Conservation (phyloP, 2,329 filamentous ascomycete species). For the Pseudocercospora musae region DNA sequence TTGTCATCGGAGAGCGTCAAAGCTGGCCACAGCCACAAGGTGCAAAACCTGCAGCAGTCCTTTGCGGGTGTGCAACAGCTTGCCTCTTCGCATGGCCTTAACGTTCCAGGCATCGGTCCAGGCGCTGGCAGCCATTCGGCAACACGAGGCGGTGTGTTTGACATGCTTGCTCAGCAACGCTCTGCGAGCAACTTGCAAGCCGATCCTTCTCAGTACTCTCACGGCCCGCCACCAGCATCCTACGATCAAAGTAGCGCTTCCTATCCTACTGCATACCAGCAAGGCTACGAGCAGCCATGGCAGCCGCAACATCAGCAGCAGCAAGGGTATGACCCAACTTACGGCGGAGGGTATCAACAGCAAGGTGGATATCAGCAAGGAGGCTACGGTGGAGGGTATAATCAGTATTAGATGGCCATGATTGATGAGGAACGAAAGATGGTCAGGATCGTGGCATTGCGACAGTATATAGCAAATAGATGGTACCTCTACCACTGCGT, state of each 20-base stretch:
- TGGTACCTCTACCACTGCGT: no score
- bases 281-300: conserved; percentile 36
- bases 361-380: conserved; percentile 24
- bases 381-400: conserved; percentile 9
- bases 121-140: conserved; percentile 26
- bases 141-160: conserved; percentile 31
- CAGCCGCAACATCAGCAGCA: conserved; percentile 27
- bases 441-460: no score
- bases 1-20: conserved; percentile 81
- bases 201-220: conserved; percentile 23
- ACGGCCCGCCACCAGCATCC: conserved; percentile 25
- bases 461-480: not conserved
- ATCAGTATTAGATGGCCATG: conserved; percentile 11
- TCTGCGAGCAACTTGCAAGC: conserved; percentile 9
- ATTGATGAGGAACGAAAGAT: not conserved
- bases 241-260: conserved; percentile 30
- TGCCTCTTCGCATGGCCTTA: conserved; percentile 22
- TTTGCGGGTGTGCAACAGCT: conserved; percentile 26
- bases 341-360: conserved; percentile 21
- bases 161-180: conserved; percentile 27
- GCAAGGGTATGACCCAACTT: conserved; percentile 21
- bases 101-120: conserved; percentile 20
- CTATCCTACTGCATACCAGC: conserved; percentile 33
- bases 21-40: conserved; percentile 71
- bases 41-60: conserved; percentile 27